Evolutionary conservation across 768 basidiomycete genomes (phyloP), one percentile per base, ranked within the genome.

Genomic region (Chiua virens): DNA sequence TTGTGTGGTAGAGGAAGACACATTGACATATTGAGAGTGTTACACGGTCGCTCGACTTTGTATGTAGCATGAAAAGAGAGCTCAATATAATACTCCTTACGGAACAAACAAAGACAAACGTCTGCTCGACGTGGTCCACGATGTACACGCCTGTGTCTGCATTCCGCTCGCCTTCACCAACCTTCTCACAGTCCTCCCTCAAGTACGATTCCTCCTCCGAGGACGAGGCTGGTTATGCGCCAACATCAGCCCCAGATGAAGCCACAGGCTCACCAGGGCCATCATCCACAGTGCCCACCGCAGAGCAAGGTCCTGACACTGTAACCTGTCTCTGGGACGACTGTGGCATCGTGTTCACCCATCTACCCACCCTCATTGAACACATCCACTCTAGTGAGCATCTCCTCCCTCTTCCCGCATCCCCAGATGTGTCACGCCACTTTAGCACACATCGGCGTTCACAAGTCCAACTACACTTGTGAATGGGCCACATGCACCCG

Each of bases 401-500:
- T 43, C 3, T 10, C 21, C 25, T 30, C 13, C 6, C 7, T 5
- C 21, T 17, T 11, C 14, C 17, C 47, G 22, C 40, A 13, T 21
- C 21, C 13, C 44, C 14, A 15, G 15, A 35, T 1, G 45, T 41
- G 20, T 37, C 43, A 45, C 55, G 8, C 9, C 39, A 28, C 45
- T 43, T 38, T 62, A 92, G 90, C 79, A 37, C 91, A 93, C 65
- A 87, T 94, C 65, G 88, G 87, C 38, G 81, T 83, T 11, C 83
- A 89, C 70, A 89, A 92, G 69, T 86, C 90, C 14, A 85, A 80
- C 57, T 93, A 94, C 65, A 85, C 85, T 23, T 98, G 94, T 67
- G 86, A 92, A 75, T 98, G 94, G 94, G 71, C 80, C 18, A 84
- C 83, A 5, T 98, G 94, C 71, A 73, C 74, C 18, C 80, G 94